These are phyloP conservation scores for Aspergillus amoenus DNA, from an alignment of 2,329 filamentous ascomycete species.

Conservation along the genomic window DNA sequence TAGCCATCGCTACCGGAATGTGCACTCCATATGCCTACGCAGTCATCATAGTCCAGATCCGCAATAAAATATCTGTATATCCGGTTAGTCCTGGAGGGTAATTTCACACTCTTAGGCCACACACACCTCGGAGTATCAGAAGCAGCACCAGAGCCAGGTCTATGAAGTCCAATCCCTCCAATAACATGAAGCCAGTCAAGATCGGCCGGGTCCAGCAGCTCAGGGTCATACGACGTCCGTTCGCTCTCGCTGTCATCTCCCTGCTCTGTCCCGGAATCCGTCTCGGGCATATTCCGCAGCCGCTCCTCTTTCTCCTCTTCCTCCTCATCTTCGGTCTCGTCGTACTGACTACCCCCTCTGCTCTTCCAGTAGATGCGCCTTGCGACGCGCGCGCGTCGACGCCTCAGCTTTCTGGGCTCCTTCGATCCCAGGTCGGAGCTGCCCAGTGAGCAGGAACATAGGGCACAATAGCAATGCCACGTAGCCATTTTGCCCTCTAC, in stretches of 20 bases:
- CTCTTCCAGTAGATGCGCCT: neutral
- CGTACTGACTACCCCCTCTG: neutral
- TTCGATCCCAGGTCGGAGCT: neutral
- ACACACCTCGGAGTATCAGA: neutral
- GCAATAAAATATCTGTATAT: neutral
- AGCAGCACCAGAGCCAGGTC: neutral
- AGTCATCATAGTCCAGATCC: neutral
- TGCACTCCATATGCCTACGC: neutral
- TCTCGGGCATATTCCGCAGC: neutral
- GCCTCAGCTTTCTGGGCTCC: neutral
- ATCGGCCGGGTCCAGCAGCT: neutral
- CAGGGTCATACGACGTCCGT: neutral
- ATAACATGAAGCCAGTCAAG: neutral
- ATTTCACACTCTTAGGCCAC: neutral
- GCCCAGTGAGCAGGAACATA: neutral
- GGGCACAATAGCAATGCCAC: neutral
- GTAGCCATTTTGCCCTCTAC: neutral
- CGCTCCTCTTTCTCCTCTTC: neutral
- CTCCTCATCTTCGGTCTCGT: neutral
- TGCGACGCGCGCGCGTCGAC: neutral
- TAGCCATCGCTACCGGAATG: too few relatives aligned
- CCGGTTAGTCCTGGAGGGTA: neutral
- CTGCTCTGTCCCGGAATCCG: neutral
- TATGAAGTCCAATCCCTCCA: neutral
- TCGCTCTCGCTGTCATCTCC: neutral